Base-by-base conservation (phyloP, 2,329 filamentous ascomycete species). In the Didymellaceae sp. region DNA sequence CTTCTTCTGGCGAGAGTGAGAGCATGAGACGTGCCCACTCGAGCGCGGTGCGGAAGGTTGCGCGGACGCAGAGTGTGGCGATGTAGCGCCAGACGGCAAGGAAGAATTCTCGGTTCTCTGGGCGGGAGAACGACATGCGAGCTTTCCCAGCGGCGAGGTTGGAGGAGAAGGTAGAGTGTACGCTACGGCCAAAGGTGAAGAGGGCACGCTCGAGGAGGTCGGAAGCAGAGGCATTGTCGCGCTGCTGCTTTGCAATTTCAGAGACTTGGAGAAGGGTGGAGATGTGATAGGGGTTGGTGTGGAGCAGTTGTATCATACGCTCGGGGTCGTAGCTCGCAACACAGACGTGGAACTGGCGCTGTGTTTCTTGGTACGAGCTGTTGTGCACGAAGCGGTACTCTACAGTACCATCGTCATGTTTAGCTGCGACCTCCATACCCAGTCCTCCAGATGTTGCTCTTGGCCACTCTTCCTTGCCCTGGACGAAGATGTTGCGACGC, bases 201-300 rank as follows among this genome's bases (percentile, higher is more conserved):
- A 99, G 81, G 0, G 93, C 92, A 35, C 94, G 84, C 75, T 97
- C 93, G 45, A 95, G 85, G 1, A 97, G 82, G 64, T 97, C 92
- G 3, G 90, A 88, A 0, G 93, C 87, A 4, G 94, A 83, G 1
- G 92, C 85, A 70, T 91, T 87, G 67, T 97, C 94, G 44, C 91
- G 86, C 67, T 97, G 91, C 59, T 96, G 89, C 70, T 94, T 93
- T 10, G 91, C 91, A 40, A 97, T 89, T 69, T 91, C 90, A 55
- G 90, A 95, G 21, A 96, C 91, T 70, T 97, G 92, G 17, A 97
- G 85, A n/a, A 97, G 82, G 2, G 90, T 92, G 1, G 91, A 94
- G 59, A 97, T 88, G 69, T 97, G 92, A 71, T 97, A 97, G 3
- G 93, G 89, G 63, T 91, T 86, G 60, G 80, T 79, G 55, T 85